Base-by-base conservation (phyloP, 768 basidiomycete species). In the Phaeotremella skinneri region DNA sequence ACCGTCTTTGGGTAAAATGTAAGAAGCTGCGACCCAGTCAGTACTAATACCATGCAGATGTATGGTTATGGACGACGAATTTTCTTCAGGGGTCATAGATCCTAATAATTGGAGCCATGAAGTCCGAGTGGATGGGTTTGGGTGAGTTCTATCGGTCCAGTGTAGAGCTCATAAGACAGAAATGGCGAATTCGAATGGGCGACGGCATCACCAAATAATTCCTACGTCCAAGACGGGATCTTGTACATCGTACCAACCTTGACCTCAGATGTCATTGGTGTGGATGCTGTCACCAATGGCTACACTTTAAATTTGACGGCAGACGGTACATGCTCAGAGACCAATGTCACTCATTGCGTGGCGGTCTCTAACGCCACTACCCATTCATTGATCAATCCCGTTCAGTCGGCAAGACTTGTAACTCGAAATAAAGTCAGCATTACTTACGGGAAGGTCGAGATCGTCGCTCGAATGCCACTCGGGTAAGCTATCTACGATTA, bases 241-340 rank as follows among this genome's bases (percentile, higher is more conserved):
- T 83, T 91, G 39, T 89, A 90, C 79, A 82, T 91, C 64, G 84
- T 87, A 4, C 90, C 90, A 9, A 91, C 90, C 2, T 81, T 91
- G 49, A 90, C 89, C 0, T 81, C 84, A 2, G 85, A 87, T 62
- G 76, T 81, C 56, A 74, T 83, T 66, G 77, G 78, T 2, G 70
- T 66, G 0, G 30, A 61, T 52, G 65, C 75, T 0, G 77, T 83
- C 20, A 66, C 84, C 60, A 81, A 90, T 65, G 85, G 85, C 2
- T 83, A 84, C 57, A 83, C 84, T 0, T 87, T 84, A 74, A 89
- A 90, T 73, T 81, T 88, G 66, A 87, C 87, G 0, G 87, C 82
- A 45, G 55, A 52, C 31, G 67, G 65, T 2, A 58, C 63, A 7
- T 91, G 89, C 79, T 90, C 90, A 1, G 81, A 78, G n/a, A 64